Percentiles rank a stretch among this genome's conserved stretches.
Evolutionary conservation across 176 grass and related monocot species (phyloP).

Genomic region (Pharus latifolius): DNA sequence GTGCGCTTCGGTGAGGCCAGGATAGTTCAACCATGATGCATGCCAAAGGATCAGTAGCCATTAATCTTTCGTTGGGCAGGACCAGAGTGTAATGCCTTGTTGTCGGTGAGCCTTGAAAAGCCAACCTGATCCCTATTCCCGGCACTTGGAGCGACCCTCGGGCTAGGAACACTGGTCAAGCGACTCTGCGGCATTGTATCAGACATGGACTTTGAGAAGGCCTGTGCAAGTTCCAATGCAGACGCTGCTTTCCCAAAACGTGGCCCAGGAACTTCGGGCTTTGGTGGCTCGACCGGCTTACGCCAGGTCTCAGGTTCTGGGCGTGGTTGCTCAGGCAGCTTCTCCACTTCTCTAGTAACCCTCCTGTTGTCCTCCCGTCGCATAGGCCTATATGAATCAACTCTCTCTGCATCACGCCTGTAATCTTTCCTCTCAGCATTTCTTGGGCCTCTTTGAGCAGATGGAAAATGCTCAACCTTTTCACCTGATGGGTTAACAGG

Average conservation of each 20-base stretch:
- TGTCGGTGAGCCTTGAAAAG: slow-evolving; percentile 55
- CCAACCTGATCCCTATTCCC: slow-evolving; percentile 36
- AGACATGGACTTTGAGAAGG: slow-evolving; percentile 77
- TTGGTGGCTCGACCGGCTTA: slow-evolving; percentile 59
- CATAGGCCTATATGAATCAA: slow-evolving; percentile 37
- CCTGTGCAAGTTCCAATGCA: slow-evolving; percentile 81
- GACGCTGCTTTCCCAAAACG: slow-evolving; percentile 66
- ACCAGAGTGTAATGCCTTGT: slow-evolving; percentile 23
- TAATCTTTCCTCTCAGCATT: slow-evolving; percentile 60
- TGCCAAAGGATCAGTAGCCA: slow-evolving; percentile 55
- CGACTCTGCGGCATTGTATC: slow-evolving; percentile 29
- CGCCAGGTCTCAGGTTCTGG: slow-evolving; percentile 81
- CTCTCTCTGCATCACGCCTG: slow-evolving; percentile 22
- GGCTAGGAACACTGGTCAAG: slow-evolving; percentile 33
- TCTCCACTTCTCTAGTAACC: slow-evolving; percentile 41
- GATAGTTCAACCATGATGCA: slow-evolving; percentile 1
- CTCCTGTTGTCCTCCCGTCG: slow-evolving; percentile 50
- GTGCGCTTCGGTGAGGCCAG: slow-evolving; percentile 20
- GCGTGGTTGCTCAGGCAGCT: slow-evolving; percentile 44
- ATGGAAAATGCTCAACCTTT: slow-evolving; percentile 34
- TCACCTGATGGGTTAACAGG: slow-evolving; percentile 29
- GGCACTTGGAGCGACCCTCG: slow-evolving; percentile 29
- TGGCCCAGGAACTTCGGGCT: slow-evolving; percentile 35
- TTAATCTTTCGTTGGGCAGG: slow-evolving; percentile 75
- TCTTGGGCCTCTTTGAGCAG: slow-evolving; percentile 50